A percentile compares a stretch with the other conserved stretches of the same genome.
phyloP scores from a whole-genome alignment of 192 early-diverging fungal species.

The Lobosporangium transversale region DNA sequence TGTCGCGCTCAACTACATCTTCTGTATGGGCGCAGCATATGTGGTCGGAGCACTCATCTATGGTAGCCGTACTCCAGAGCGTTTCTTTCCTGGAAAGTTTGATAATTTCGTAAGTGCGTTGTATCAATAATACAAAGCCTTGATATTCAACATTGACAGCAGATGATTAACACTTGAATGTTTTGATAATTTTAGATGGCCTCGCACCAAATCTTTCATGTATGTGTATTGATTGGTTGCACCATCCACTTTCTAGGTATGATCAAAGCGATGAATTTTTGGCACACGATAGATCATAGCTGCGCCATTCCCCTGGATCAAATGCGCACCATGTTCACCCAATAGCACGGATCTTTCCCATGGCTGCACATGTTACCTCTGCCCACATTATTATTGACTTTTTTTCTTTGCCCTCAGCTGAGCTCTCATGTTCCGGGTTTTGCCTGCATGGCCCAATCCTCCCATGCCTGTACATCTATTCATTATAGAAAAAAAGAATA shows the following conservation, averaged over 20 bases:
- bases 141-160: not conserved
- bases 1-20: slow-evolving; percentile 71
- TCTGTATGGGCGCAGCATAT: slow-evolving; percentile 83
- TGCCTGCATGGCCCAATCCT: too few species aligned
- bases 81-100: slow-evolving; percentile 86
- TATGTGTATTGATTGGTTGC: slow-evolving; percentile 82
- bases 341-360: too few species aligned
- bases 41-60: slow-evolving; percentile 90
- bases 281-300: slow-evolving; percentile 50
- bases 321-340: slow-evolving; percentile 23
- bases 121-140: not conserved
- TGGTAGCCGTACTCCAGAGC: slow-evolving; percentile 86
- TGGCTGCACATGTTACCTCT: too few species aligned
- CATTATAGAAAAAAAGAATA: too few species aligned
- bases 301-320: slow-evolving; percentile 30
- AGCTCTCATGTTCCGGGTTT: too few species aligned
- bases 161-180: not conserved
- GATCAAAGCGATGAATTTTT: slow-evolving; percentile 62
- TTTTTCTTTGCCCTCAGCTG: too few species aligned
- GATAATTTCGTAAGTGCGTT: slow-evolving; percentile 76
- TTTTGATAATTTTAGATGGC: slow-evolving; percentile 56
- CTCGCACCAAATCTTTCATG: slow-evolving; percentile 93
- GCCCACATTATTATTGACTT: too few species aligned
- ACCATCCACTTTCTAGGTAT: slow-evolving; percentile 78
- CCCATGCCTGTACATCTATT: too few species aligned